Base-by-base conservation (phyloP, 2,329 filamentous ascomycete genomes). In the Colletotrichum australisinense region DNA sequence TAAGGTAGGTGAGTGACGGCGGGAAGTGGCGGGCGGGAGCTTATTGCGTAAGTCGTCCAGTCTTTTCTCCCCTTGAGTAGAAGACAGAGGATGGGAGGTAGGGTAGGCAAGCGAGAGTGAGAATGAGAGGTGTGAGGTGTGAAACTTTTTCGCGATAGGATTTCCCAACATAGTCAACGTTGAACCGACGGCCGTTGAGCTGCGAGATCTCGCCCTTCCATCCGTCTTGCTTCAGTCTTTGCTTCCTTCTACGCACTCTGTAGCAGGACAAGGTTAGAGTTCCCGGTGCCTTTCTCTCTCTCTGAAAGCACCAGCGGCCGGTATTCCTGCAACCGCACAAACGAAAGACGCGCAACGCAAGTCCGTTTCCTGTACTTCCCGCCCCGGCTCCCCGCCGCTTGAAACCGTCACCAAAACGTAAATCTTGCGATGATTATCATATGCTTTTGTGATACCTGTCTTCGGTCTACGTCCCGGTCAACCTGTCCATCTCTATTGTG, bases 201-300 rank as follows among this genome's bases (percentile, higher is more conserved):
- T 32, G 32, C n/a, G n/a, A 38, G 57, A 32, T 32, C 32, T 12
- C 32, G 1, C 32, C 2, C 22, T n/a, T 55, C 24, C 5, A 5
- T 55, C 12, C 12, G 52, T 26, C 9, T 22, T 26, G 52, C 24
- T 22, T 26, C 52, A 24, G 22, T 55, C 24, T 53, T 12, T 26
- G 38, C 38, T 55, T 22, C 52, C 22, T 55, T 55, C 30, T 38
- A 16, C 58, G 14, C 60, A 11, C 8, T 12, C 26, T 63, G 60
- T 63, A 63, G 46, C 60, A 52, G 60, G 62, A 26, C 62, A 64
- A 53, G 62, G 62, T 55, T 64, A 64, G 46, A 55, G 62, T 64
- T 64, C 30, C 46, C 22, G 28, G 46, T 5, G n/a, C 28, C 3
- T 49, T n/a, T 19, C 12, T n/a, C 42, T n/a, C 42, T 8, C 16